Percentiles rank a stretch among this genome's conserved stretches.
Conservation (phyloP, 1,139 yeast species). For the Candida freyschussii region DNA sequence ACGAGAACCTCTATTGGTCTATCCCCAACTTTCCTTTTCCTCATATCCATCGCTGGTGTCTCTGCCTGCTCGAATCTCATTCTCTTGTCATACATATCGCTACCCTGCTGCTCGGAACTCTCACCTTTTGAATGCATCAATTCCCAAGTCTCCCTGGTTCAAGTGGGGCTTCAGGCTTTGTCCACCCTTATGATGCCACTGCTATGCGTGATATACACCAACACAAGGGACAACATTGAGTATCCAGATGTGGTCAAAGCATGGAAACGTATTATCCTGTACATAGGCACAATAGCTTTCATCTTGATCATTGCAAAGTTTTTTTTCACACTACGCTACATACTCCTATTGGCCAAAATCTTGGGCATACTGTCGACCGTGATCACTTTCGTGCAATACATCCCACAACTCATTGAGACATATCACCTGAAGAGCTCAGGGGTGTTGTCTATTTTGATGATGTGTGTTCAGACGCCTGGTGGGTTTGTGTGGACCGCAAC, state of each 20-base stretch:
- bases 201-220: constrained; percentile 47
- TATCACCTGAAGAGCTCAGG: constrained; percentile 71
- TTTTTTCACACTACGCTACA: constrained; percentile 3
- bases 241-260: constrained; percentile 39
- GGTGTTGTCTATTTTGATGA: constrained; percentile 73
- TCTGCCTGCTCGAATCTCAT: constrained; percentile 67
- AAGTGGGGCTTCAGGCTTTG: constrained; percentile 61
- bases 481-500: constrained; percentile 76
- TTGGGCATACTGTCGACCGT: constrained; percentile 61
- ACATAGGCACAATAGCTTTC: constrained; percentile 26
- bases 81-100: constrained; percentile 51
- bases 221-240: constrained; percentile 42
- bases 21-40: constrained; percentile 64
- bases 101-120: constrained; percentile 47
- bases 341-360: constrained; percentile 44
- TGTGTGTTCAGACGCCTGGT: constrained; percentile 88
- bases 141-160: constrained; percentile 65
- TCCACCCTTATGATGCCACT: constrained; percentile 61
- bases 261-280: constrained; percentile 27
- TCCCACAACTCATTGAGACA: constrained; percentile 78
- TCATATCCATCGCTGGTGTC: constrained; percentile 70
- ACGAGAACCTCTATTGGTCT: constrained; percentile 74
- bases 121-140: constrained; percentile 57
- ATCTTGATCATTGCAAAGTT: constrained; percentile 36
- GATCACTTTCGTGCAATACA: constrained; percentile 65